Evolutionary conservation across 2,329 filamentous ascomycete species (phyloP).

Genomic region (Corniculantispora saksenae): DNA sequence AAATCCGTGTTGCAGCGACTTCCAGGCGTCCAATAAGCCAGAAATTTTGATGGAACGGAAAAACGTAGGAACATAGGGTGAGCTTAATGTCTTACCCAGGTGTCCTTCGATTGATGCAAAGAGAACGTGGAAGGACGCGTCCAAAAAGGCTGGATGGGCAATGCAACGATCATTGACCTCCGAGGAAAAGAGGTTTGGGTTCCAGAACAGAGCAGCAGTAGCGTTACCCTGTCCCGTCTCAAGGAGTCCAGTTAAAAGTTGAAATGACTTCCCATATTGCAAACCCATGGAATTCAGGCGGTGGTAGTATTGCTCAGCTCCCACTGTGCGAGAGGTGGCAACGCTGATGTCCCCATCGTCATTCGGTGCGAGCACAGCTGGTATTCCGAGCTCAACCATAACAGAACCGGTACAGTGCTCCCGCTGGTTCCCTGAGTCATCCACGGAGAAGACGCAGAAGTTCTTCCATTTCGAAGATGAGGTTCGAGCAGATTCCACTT

Average conservation of each 20-base stretch:
- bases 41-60: constrained; percentile 27
- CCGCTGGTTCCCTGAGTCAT: constrained; percentile 27
- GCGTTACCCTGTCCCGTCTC: constrained; percentile 26
- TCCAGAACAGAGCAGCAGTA: constrained; percentile 24
- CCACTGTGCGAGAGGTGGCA: not conserved
- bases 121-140: constrained; percentile 30
- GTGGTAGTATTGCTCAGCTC: constrained; percentile 26
- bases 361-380: constrained; percentile 18
- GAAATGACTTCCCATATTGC: constrained; percentile 28
- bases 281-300: constrained; percentile 27
- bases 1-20: constrained; percentile 14
- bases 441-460: constrained; percentile 29
- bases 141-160: constrained; percentile 22
- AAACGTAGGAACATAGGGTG: constrained; percentile 29
- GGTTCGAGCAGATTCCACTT: constrained; percentile 27
- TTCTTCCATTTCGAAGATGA: constrained; percentile 28
- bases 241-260: constrained; percentile 25
- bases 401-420: constrained; percentile 29
- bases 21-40: constrained; percentile 26
- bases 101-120: constrained; percentile 28
- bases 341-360: not conserved
- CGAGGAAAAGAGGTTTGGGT: constrained; percentile 23
- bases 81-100: constrained; percentile 26
- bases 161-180: constrained; percentile 21
- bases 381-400: constrained; percentile 23